Evolutionary conservation across 495 filamentous ascomycete genomes (phyloP), one percentile per base, ranked within the genome.

Genomic region (Penicillium verhagenii): DNA sequence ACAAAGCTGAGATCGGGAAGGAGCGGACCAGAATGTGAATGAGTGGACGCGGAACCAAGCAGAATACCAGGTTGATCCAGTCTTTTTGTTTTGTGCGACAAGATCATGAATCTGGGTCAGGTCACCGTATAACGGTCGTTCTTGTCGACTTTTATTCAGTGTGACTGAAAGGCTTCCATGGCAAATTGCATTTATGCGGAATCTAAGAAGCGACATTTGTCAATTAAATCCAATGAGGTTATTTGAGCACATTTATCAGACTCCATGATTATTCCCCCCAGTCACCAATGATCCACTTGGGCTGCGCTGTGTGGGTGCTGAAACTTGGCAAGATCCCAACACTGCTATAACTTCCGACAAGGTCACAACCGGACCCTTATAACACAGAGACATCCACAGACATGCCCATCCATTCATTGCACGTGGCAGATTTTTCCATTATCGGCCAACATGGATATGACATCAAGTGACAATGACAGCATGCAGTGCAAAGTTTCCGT

Each of bases 401-500:
- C 11, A 35, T 14, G 4, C 3, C 4, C 10, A 35, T 14, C 6
- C 14, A 16, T 1, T 35, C 33, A 4, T 16, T 35, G 0, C 14
- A 6, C 6, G 13, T 6, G 10, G 6, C 13, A 11, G n/a, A n/a
- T n/a, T n/a, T n/a, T n/a, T n/a, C n/a, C n/a, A n/a, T n/a, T n/a
- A n/a, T n/a, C n/a, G n/a, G 47, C 54, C 14, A 58, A 42, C 57
- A 63, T 63, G 60, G 56, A 62, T 19, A 63, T 59, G 56, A 38
- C 38, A 11, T 54, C 58, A 4, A 59, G 64, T 47, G 53, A 52
- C 50, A 59, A 62, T 47, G 53, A 52, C 50, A 47, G 56, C 53
- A 47, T n/a, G 26, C 45, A 55, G 33, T 69, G 66, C 58, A 57
- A 68, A 33, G 53, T 65, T 40, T 61, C 63, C 21, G 65, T 63